Evolutionary conservation across 805 yeast species (phyloP).

Genomic region (Wickerhamiella shivajii): DNA sequence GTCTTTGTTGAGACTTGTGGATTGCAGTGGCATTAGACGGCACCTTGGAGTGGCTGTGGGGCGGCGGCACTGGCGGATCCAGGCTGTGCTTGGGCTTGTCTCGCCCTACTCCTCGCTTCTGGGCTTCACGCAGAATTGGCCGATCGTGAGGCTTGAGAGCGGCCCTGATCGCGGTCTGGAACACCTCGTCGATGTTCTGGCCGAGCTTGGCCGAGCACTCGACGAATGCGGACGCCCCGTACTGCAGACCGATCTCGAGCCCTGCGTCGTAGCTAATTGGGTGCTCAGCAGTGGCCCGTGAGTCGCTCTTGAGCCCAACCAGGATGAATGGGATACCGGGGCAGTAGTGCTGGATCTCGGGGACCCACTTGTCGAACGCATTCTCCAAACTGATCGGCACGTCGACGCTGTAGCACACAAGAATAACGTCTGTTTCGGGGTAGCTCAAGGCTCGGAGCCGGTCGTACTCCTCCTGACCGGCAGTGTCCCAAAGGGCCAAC

Average conservation of each 20-base stretch:
- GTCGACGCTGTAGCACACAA: slow-evolving; percentile 64
- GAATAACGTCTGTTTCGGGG: slow-evolving; percentile 60
- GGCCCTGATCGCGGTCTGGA: slow-evolving; percentile 40
- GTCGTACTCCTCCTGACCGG: slow-evolving; percentile 80
- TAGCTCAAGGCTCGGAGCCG: slow-evolving; percentile 65
- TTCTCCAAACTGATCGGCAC: slow-evolving; percentile 49
- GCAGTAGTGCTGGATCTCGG: slow-evolving; percentile 73
- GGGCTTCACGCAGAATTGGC: not conserved
- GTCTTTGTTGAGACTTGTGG: too few relatives aligned
- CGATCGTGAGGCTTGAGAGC: slow-evolving; percentile 13
- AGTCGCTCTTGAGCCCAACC: slow-evolving; percentile 72
- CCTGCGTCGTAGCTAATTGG: slow-evolving; percentile 30
- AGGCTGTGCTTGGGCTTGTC: slow-evolving; percentile 5
- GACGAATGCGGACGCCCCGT: slow-evolving; percentile 57
- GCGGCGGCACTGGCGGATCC: not conserved
- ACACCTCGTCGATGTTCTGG: slow-evolving; percentile 52
- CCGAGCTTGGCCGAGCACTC: slow-evolving; percentile 68
- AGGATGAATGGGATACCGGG: slow-evolving; percentile 63
- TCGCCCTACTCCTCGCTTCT: not conserved
- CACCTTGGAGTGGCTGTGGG: too few relatives aligned
- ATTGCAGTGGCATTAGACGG: too few relatives aligned
- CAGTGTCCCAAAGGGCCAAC: slow-evolving; percentile 77
- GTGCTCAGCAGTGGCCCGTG: slow-evolving; percentile 23
- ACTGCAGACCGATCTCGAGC: slow-evolving; percentile 37
- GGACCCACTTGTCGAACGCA: slow-evolving; percentile 71